Percentiles rank a stretch among this genome's conserved stretches.
Evolutionary conservation across 1,139 yeast species (phyloP).

Genomic region (Yamadazyma blattariae): DNA sequence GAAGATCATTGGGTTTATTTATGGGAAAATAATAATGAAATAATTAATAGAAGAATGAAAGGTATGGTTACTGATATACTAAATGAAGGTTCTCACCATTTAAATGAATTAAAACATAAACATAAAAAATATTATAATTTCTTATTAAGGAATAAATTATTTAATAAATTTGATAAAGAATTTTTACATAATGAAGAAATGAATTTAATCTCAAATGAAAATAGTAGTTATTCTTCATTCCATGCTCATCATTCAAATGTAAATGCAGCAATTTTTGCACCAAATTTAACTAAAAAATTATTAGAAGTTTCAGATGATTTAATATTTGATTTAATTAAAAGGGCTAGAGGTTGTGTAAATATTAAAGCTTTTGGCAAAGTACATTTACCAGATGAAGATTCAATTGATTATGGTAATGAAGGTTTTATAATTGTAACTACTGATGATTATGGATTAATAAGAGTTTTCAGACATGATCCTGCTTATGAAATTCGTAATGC

Average conservation of each 20-base stretch:
- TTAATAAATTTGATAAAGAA: slow-evolving; percentile 23
- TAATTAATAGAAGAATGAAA: slow-evolving; percentile 37
- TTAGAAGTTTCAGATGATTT: slow-evolving; percentile 76
- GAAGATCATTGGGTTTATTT: slow-evolving; percentile 72
- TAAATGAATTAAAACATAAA: slow-evolving; percentile 28
- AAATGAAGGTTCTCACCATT: slow-evolving; percentile 34
- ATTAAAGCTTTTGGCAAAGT: not conserved
- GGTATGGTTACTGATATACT: slow-evolving; percentile 34
- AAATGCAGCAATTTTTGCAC: slow-evolving; percentile 79
- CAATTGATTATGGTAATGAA: slow-evolving; percentile 8
- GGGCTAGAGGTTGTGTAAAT: slow-evolving; percentile 18
- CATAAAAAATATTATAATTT: slow-evolving; percentile 32
- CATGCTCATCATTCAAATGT: slow-evolving; percentile 76
- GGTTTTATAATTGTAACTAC: slow-evolving; percentile 69
- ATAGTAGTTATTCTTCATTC: slow-evolving; percentile 59
- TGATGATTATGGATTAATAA: slow-evolving; percentile 68
- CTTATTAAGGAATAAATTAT: slow-evolving; percentile 27
- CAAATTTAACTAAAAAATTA: slow-evolving; percentile 62
- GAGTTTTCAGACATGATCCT: slow-evolving; percentile 79
- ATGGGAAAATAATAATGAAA: slow-evolving; percentile 55
- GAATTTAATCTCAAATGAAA: slow-evolving; percentile 43
- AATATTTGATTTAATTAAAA: slow-evolving; percentile 57
- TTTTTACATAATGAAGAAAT: slow-evolving; percentile 21
- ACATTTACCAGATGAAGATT: slow-evolving; percentile 7
- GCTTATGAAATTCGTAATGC: slow-evolving; percentile 42